These are phyloP conservation scores for Cladosporium oxysporum DNA, from an alignment of 2,329 filamentous ascomycete species.

Conservation along the genomic window DNA sequence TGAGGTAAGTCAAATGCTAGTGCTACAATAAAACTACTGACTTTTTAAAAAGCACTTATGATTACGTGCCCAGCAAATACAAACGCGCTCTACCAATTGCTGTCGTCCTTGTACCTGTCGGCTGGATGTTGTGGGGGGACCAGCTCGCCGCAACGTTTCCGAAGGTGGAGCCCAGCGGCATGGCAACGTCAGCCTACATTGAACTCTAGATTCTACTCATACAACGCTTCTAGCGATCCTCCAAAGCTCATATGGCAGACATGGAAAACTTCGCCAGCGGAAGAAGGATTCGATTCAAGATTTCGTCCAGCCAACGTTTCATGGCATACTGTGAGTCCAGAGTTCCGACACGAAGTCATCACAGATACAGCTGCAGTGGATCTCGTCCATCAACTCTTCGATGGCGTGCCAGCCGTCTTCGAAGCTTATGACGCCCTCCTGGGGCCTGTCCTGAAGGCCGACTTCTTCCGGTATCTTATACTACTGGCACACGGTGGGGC, in stretches of 20 bases:
- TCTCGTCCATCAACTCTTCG: constrained; percentile 82
- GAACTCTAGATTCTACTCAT: constrained; percentile 87
- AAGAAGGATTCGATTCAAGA: constrained; percentile 68
- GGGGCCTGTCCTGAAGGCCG: constrained; percentile 57
- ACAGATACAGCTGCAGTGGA: constrained; percentile 84
- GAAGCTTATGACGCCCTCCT: constrained; percentile 53
- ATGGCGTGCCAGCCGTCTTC: constrained; percentile 57
- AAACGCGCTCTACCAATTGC: not conserved
- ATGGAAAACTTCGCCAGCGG: constrained; percentile 84
- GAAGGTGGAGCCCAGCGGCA: not conserved
- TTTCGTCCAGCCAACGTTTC: constrained; percentile 84
- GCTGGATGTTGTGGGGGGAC: not conserved
- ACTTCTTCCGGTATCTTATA: too few relatives aligned
- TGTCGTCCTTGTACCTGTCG: not conserved
- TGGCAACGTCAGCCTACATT: constrained; percentile 46
- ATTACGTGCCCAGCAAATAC: too few relatives aligned
- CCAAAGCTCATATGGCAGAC: constrained; percentile 99
- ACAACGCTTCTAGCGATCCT: constrained; percentile 84
- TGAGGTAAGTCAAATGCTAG: too few relatives aligned
- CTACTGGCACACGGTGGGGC: too few relatives aligned
- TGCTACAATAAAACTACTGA: too few relatives aligned
- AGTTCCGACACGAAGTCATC: constrained; percentile 93
- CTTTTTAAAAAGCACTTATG: too few relatives aligned
- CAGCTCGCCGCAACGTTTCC: not conserved
- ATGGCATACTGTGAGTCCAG: constrained; percentile 83